Base-by-base conservation (phyloP, 805 yeast species). In the Candida boidinii region DNA sequence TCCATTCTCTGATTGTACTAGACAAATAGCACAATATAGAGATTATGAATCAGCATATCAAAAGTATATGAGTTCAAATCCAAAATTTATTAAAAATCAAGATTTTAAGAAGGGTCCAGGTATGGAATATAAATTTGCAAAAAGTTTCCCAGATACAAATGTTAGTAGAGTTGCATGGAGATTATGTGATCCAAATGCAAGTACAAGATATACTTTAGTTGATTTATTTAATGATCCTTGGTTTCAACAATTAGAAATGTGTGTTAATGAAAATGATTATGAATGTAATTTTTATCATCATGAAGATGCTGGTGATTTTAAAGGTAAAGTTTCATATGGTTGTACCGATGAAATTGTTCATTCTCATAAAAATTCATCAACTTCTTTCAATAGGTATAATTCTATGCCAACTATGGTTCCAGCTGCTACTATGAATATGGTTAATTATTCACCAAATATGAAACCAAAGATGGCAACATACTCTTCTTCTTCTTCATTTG, bases 131-230 rank as follows among this genome's bases (percentile, higher is more conserved):
- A 74, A 71, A 44, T 73, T 73, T 65, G 87, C 86, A 0, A 68
- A 73, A 35, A 75, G 66, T 38, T 80, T 82, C 53, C 69, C 68
- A 21, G 66, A 69, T 27, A 52, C 70, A 1, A 78, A 78, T 10
- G 76, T 79, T 17, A 73, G 87, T 2, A 65, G 92, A 45, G 75
- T 79, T 5, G 87, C 87, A 1, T 82, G 90, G 88, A 72, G 84
- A 50, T 58, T 83, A 33, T 71, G 79, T 43, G 88, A 82, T 51
- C 84, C 86, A 5, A 60, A 72, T 14, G 61, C 70, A 1, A 48
- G 48, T 1, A 62, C 74, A 11, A 64, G 94, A 39, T 79, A 77
- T 49, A 62, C 70, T n/a, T 46, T 83, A 44, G 65, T 66, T 7
- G 68, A 68, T 23, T 58, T 83, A 20, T 73, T 78, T 39, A 48